Evolutionary conservation across 768 basidiomycete genomes (phyloP).

Genomic region (Hericium coralloides): DNA sequence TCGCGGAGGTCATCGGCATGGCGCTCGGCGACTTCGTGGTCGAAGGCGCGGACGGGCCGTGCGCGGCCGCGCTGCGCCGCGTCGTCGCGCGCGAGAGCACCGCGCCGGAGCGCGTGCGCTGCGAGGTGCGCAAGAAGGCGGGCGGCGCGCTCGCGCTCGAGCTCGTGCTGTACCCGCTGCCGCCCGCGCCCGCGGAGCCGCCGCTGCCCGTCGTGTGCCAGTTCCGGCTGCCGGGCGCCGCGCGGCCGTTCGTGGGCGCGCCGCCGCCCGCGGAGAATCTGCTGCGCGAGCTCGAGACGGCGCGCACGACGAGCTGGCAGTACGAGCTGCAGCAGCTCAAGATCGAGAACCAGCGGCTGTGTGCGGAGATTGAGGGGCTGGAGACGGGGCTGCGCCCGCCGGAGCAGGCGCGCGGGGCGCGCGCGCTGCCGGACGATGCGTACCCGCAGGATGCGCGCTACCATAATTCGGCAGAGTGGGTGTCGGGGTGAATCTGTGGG

Average conservation of each 20-base stretch:
- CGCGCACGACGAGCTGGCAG: constrained; percentile 79
- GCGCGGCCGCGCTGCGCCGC: constrained; percentile 7
- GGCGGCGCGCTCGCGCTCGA: constrained; percentile 3
- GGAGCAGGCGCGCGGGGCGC: constrained; percentile 1
- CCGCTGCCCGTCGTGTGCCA: constrained; percentile 17
- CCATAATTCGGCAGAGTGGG: too few species aligned
- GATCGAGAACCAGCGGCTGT: constrained; percentile 56
- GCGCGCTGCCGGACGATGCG: not conserved
- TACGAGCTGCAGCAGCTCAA: constrained; percentile 84
- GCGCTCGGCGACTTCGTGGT: constrained; percentile 30
- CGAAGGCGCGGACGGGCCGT: constrained; percentile 5
- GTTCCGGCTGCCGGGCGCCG: constrained; percentile 8
- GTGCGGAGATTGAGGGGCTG: constrained; percentile 44
- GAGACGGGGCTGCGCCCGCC: constrained; percentile 19
- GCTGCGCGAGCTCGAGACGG: constrained; percentile 64
- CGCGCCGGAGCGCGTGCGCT: constrained; percentile 7
- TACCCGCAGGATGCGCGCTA: too few species aligned
- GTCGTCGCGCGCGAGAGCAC: constrained; percentile 4
- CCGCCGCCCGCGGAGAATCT: constrained; percentile 32
- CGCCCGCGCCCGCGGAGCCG: not conserved
- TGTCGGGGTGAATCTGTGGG: too few species aligned
- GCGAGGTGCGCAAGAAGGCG: constrained; percentile 4
- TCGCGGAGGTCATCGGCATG: constrained; percentile 44
- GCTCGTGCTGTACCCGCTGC: constrained; percentile 9
- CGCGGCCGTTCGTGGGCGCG: constrained; percentile 4